Evolutionary conservation across 805 yeast species (phyloP).

Genomic region (Torulaspora gathmanii): DNA sequence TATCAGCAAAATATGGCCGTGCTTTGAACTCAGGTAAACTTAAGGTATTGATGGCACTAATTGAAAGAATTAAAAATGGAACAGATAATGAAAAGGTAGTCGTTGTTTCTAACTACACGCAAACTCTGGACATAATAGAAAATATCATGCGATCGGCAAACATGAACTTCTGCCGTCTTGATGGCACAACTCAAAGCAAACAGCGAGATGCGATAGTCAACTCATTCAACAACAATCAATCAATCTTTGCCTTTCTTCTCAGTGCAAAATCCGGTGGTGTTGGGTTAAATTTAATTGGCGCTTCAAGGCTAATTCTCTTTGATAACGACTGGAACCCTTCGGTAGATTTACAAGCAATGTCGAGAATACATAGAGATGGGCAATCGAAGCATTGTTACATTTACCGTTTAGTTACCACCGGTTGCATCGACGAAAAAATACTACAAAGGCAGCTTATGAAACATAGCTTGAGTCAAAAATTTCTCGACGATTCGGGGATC

Average conservation of each 20-base stretch:
- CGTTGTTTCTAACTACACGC: conserved; percentile 80
- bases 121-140: conserved; percentile 76
- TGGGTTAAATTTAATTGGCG: conserved; percentile 87
- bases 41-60: conserved; percentile 49
- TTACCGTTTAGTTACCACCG: conserved; percentile 80
- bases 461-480: conserved; percentile 67
- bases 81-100: conserved; percentile 68
- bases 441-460: conserved; percentile 88
- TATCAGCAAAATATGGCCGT: conserved; percentile 13
- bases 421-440: conserved; percentile 90
- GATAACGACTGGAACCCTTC: conserved; percentile 99
- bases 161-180: conserved; percentile 58
- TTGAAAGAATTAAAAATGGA: conserved; percentile 43
- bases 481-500: conserved; percentile 41
- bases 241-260: conserved; percentile 60
- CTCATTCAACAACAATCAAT: conserved; percentile 53
- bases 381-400: conserved; percentile 73
- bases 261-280: conserved; percentile 93
- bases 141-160: conserved; percentile 45
- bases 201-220: conserved; percentile 62
- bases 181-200: conserved; percentile 75
- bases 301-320: conserved; percentile 73
- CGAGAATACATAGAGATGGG: conserved; percentile 91
- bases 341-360: conserved; percentile 89
- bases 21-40: conserved; percentile 58